phyloP scores from a whole-genome alignment of 495 filamentous ascomycete species.

The Annulohypoxylon bovei region DNA sequence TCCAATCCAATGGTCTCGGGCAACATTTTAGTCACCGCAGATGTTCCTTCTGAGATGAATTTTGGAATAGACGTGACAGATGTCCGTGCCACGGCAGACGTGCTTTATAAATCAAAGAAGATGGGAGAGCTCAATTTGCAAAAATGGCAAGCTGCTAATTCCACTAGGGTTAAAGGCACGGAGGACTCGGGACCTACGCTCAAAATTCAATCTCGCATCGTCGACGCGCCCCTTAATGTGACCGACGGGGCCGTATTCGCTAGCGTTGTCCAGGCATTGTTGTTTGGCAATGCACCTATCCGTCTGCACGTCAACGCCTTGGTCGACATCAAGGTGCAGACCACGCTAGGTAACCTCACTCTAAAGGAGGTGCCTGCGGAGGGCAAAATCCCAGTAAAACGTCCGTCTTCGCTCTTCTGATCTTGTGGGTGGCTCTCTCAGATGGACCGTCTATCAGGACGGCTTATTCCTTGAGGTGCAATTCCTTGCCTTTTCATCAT shows the following conservation, averaged over 20 bases:
- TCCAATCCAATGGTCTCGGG: slow-evolving; percentile 82
- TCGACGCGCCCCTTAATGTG: slow-evolving; percentile 81
- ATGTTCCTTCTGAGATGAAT: slow-evolving; percentile 84
- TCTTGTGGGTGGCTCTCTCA: slow-evolving; percentile 60
- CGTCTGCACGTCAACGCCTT: slow-evolving; percentile 77
- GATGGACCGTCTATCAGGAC: slow-evolving; percentile 32
- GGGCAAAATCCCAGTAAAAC: slow-evolving; percentile 87
- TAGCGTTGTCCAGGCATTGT: slow-evolving; percentile 75
- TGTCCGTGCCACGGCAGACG: slow-evolving; percentile 78
- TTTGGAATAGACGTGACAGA: slow-evolving; percentile 78
- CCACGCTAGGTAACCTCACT: slow-evolving; percentile 78
- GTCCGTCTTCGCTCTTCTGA: slow-evolving; percentile 66
- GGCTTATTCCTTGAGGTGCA: slow-evolving; percentile 30
- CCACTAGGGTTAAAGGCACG: slow-evolving; percentile 68
- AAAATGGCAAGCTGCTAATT: slow-evolving; percentile 87
- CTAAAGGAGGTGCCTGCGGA: slow-evolving; percentile 85
- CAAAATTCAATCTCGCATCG: slow-evolving; percentile 75
- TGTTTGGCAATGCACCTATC: slow-evolving; percentile 75
- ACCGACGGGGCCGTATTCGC: slow-evolving; percentile 79
- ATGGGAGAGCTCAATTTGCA: slow-evolving; percentile 79
- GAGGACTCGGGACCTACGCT: slow-evolving; percentile 66
- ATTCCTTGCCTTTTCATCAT: slow-evolving; percentile 29
- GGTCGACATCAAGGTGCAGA: slow-evolving; percentile 83
- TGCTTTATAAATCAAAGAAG: slow-evolving; percentile 77
- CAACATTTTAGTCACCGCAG: slow-evolving; percentile 77